Evolutionary conservation across 2,329 filamentous ascomycete genomes (phyloP).

Genomic region (Clonostachys byssicola): DNA sequence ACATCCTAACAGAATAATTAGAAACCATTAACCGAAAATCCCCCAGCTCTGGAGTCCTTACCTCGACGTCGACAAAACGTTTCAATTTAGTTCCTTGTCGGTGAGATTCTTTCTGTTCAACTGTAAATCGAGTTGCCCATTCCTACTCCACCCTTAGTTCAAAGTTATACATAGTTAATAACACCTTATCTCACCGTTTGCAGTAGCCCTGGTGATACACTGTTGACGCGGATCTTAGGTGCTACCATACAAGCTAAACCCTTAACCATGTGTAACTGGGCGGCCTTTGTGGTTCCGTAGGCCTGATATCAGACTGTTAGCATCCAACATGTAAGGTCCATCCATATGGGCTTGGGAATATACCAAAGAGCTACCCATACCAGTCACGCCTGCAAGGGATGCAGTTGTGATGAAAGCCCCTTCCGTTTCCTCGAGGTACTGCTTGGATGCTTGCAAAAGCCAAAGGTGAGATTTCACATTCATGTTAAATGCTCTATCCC

Average conservation of each 20-base stretch:
- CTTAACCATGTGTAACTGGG: conserved; percentile 57
- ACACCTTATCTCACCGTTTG: conserved; percentile 29
- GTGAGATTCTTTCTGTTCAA: not conserved
- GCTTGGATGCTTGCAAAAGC: conserved; percentile 50
- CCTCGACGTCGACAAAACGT: conserved; percentile 44
- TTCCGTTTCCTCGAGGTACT: conserved; percentile 49
- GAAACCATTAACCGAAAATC: conserved; percentile 54
- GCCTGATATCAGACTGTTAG: conserved; percentile 34
- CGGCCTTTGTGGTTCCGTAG: conserved; percentile 75
- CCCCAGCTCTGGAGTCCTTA: conserved; percentile 52
- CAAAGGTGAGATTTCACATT: conserved; percentile 61
- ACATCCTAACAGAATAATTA: conserved; percentile 48
- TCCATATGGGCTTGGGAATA: conserved; percentile 3
- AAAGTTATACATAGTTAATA: too few species aligned
- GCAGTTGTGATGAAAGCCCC: conserved; percentile 62
- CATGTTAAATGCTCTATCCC: conserved; percentile 55
- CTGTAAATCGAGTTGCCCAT: not conserved
- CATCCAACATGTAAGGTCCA: too few species aligned
- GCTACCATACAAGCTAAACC: conserved; percentile 46
- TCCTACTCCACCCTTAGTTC: too few species aligned
- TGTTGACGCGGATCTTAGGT: conserved; percentile 55
- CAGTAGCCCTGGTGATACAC: conserved; percentile 49
- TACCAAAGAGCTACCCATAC: conserved; percentile 56
- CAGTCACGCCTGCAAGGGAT: conserved; percentile 59
- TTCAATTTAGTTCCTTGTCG: conserved; percentile 49